Evolutionary conservation across 2,329 filamentous ascomycete genomes (phyloP).

Genomic region (Aspergillus uvarum): DNA sequence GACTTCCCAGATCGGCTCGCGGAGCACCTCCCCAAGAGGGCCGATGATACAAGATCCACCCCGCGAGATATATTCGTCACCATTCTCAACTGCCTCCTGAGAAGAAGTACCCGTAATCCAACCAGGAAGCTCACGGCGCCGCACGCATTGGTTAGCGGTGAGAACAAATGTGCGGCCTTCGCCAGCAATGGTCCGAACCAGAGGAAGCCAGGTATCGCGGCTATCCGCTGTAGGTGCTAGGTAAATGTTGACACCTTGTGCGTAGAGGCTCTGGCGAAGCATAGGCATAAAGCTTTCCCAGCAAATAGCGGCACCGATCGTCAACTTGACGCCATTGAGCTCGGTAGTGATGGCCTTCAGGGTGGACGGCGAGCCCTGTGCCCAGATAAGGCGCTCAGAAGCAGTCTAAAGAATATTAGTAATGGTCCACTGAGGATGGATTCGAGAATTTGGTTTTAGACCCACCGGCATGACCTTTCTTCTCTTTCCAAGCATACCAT

Average conservation of each 20-base stretch:
- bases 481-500: constrained; percentile 77
- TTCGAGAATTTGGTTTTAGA: constrained; percentile 12
- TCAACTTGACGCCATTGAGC: constrained; percentile 76
- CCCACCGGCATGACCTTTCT: constrained; percentile 86
- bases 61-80: neutral
- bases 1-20: constrained; percentile 77
- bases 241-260: constrained; percentile 88
- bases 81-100: constrained; percentile 11
- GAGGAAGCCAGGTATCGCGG: constrained; percentile 74
- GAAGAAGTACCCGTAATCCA: constrained; percentile 50
- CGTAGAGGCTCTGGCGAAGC: constrained; percentile 77
- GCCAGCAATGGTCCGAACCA: constrained; percentile 78
- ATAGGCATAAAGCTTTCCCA: constrained; percentile 98
- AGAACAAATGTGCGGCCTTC: constrained; percentile 86
- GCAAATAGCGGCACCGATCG: constrained; percentile 84
- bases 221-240: constrained; percentile 86
- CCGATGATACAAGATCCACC: constrained; percentile 82
- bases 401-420: constrained; percentile 57
- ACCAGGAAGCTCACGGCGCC: constrained; percentile 55
- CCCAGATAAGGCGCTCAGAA: constrained; percentile 82
- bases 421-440: neutral
- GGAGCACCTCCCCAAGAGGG: constrained; percentile 75
- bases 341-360: constrained; percentile 75
- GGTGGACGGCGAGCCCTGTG: constrained; percentile 76
- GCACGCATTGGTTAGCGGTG: constrained; percentile 79